A percentile compares a stretch with the other conserved stretches of the same genome.
Conservation (phyloP, 1,284 basidiomycete species). For the Ceratobasidium sp. region DNA sequence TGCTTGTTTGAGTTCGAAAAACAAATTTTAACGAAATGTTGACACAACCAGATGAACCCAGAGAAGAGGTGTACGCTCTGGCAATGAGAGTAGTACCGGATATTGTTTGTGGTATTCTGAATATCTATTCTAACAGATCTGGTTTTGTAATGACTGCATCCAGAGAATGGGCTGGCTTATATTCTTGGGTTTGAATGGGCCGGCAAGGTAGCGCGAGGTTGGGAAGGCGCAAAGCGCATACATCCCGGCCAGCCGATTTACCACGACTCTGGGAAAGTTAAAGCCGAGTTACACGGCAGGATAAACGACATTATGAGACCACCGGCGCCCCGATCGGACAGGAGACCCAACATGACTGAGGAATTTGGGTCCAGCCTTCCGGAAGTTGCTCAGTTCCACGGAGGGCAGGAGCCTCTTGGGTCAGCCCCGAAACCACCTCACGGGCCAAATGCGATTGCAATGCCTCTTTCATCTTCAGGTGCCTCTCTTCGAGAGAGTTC, state of each 20-base stretch:
- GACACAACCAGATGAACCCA: constrained; percentile 73
- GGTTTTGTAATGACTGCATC: constrained; percentile 30
- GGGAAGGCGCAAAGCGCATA: not conserved
- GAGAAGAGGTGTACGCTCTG: constrained; percentile 79
- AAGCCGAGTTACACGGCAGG: no score
- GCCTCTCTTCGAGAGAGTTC: constrained; percentile 26
- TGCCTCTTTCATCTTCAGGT: constrained; percentile 1
- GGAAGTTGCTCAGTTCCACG: constrained; percentile 31
- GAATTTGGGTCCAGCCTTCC: constrained; percentile 32
- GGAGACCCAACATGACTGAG: constrained; percentile 39
- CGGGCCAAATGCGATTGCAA: not conserved
- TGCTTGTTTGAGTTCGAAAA: not conserved
- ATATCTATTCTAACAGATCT: constrained; percentile 41
- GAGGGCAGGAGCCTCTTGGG: not conserved
- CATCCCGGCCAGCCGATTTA: not conserved
- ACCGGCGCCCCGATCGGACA: constrained; percentile 40
- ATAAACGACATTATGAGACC: not conserved
- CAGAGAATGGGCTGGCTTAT: constrained; percentile 7
- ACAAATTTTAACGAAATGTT: constrained; percentile 30
- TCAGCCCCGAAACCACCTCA: not conserved
- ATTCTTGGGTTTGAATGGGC: not conserved
- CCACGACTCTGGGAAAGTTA: no score
- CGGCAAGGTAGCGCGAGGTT: not conserved
- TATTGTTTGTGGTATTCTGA: not conserved
- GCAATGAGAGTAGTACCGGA: constrained; percentile 54